These are phyloP conservation scores for Secale cereale DNA, from an alignment of 176 grass and related monocot species.

Conservation along the genomic window DNA sequence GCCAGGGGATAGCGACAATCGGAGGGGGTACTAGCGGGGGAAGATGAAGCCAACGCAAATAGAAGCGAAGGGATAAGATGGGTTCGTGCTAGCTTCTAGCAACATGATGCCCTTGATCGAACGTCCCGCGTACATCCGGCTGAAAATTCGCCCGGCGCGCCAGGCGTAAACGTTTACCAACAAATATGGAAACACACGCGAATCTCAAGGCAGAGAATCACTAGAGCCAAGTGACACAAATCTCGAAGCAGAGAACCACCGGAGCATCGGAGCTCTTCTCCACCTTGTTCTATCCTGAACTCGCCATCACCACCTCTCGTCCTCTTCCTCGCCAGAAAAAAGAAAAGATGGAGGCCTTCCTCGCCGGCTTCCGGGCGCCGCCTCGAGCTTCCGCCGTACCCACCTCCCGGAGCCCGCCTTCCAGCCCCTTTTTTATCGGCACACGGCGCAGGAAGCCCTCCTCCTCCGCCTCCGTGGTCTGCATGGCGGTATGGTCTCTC, in stretches of 20 bases:
- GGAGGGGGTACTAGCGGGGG: too few species aligned
- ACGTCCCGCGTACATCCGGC: too few species aligned
- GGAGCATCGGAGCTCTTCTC: background rate
- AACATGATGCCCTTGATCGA: too few species aligned
- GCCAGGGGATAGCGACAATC: too few species aligned
- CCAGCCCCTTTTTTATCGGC: background rate
- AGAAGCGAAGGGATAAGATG: too few species aligned
- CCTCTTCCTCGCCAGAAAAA: background rate
- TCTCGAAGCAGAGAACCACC: too few species aligned
- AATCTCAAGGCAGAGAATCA: background rate
- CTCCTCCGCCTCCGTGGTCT: slow-evolving; percentile 45
- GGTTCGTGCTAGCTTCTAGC: too few species aligned
- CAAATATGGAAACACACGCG: too few species aligned
- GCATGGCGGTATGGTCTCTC: slow-evolving; percentile 66
- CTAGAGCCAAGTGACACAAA: background rate
- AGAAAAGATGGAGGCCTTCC: slow-evolving; percentile 59
- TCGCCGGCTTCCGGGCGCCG: slow-evolving; percentile 52
- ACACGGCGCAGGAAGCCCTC: slow-evolving; percentile 32
- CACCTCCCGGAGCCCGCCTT: background rate
- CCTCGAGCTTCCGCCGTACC: slow-evolving; percentile 25
- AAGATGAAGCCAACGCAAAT: too few species aligned
- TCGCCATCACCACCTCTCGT: slow-evolving; percentile 10
- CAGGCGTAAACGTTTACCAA: too few species aligned
- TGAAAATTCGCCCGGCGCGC: too few species aligned
- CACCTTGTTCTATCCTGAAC: background rate